A percentile compares a stretch with the other conserved stretches of the same genome.
These are phyloP conservation scores for Eucalyptus urophylla DNA, from an alignment of 345 rosid genomes.

Conservation along the genomic window DNA sequence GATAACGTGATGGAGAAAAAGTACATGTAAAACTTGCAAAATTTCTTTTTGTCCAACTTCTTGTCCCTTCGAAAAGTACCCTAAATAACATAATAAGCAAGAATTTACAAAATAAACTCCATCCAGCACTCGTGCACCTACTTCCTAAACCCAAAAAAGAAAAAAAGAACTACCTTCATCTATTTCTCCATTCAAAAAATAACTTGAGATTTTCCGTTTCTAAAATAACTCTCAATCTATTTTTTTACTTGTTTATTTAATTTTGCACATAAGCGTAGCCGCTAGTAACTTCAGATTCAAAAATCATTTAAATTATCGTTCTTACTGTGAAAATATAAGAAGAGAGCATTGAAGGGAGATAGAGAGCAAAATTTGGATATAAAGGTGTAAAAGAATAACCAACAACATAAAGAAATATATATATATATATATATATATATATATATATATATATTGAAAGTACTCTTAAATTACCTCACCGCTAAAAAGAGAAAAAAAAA, in stretches of 20 bases:
- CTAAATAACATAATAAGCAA: background rate
- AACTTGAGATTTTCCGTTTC: background rate
- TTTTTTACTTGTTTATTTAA: background rate
- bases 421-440: too few species aligned
- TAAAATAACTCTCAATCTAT: background rate
- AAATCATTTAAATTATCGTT: background rate
- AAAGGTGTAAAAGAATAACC: background rate
- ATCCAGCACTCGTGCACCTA: background rate
- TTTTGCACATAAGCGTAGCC: background rate
- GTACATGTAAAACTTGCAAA: background rate
- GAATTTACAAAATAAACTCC: background rate
- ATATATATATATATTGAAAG: background rate
- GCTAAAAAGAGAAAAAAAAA: too few species aligned
- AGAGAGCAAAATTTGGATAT: background rate
- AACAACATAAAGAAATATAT: too few species aligned
- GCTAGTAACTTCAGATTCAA: background rate
- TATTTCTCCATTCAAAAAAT: background rate
- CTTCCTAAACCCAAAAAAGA: background rate
- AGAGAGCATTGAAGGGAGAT: background rate
- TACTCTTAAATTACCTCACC: background rate
- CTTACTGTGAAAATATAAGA: background rate
- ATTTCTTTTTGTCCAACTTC: background rate
- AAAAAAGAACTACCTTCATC: background rate
- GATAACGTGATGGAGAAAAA: background rate
- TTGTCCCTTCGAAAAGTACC: background rate